A percentile compares a stretch with the other conserved stretches of the same genome.
phyloP scores from a whole-genome alignment of 1,284 basidiomycete species.

The Moesziomyces antarcticus region DNA sequence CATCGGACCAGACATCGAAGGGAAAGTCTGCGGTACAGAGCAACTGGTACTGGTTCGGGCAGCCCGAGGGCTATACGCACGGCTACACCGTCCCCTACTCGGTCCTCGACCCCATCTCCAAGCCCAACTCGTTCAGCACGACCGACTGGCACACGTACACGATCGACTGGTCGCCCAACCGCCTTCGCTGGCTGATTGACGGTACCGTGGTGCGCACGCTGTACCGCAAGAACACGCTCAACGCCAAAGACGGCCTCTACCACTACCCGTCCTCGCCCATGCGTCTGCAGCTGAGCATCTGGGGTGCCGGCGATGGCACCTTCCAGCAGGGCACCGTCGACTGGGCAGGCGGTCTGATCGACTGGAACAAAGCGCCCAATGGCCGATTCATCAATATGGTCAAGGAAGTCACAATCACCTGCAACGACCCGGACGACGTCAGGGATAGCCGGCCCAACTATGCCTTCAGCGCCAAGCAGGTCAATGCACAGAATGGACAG shows the following conservation, averaged over 20 bases:
- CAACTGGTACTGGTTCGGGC: conserved; percentile 44
- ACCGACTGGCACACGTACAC: conserved; percentile 49
- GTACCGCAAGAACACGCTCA: conserved; percentile 33
- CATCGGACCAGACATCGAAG: no score
- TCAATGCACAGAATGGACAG: conserved; percentile 31
- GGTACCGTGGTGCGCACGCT: conserved; percentile 45
- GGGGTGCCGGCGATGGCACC: conserved; percentile 49
- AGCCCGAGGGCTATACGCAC: conserved; percentile 41
- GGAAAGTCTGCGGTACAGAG: conserved; percentile 1
- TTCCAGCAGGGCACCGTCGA: conserved; percentile 37
- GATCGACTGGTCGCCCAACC: conserved; percentile 50
- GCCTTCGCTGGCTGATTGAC: conserved; percentile 51
- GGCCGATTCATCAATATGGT: conserved; percentile 39
- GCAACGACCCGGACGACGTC: conserved; percentile 37
- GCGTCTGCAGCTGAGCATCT: conserved; percentile 50
- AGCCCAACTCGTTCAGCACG: conserved; percentile 11
- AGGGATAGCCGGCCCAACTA: conserved; percentile 27
- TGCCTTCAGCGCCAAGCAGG: conserved; percentile 22
- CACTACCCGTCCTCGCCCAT: conserved; percentile 51
- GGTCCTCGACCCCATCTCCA: conserved; percentile 10
- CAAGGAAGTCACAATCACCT: conserved; percentile 34
- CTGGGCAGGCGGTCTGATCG: conserved; percentile 55
- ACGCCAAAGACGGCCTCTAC: conserved; percentile 28
- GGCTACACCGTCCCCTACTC: conserved; percentile 21
- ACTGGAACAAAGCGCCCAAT: conserved; percentile 41